Evolutionary conservation across 1,139 yeast species (phyloP), one percentile per base, ranked within the genome.

Genomic region (Hansenula anomala): DNA sequence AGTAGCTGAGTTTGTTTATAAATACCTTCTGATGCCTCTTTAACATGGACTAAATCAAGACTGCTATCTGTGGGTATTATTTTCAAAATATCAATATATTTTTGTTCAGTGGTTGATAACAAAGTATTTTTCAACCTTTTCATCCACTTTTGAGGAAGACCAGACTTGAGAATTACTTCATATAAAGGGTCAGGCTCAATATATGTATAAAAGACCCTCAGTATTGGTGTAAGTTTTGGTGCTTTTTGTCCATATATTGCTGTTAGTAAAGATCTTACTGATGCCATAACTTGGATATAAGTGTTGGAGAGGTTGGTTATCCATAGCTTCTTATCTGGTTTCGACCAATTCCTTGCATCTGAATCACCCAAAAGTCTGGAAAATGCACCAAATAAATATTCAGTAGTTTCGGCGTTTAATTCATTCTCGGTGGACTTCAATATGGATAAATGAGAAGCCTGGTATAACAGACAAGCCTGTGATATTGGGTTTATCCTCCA

Each of bases 1-100:
- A 83, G 58, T 26, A 58, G 55, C 44, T 70, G 66, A 13, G 83
- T 74, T 36, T 72, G 72, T 4, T 61, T 61, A 12, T 79, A 68
- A 16, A 86, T 69, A 28, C 60, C 59, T 39, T 80, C 82, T 3
- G 83, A 78, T 14, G 83, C 68, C 36, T 77, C 73, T 34, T 78
- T 67, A 7, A 85, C 69, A 58, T 84, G 86, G 23, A 70, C 54
- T 12, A 81, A 64, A 39, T 67, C 75, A 15, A 84, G 61, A 0
- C 81, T 67, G 41, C 71, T 68, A 52, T 84, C 90, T 43, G 86
- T 66, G 0, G 95, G 94, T 18, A 84, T 63, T n/a, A 64, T 63
- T 9, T 71, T 66, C 25, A 85, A 63, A 17, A 79, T 57, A 10
- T 72, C 71, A 14, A 80, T 78, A 52, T 86, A 86, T 48, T 80